Percentiles rank a stretch among this genome's conserved stretches.
phyloP scores from a whole-genome alignment of 163 green algal genomes.

The Volvox carteri region DNA sequence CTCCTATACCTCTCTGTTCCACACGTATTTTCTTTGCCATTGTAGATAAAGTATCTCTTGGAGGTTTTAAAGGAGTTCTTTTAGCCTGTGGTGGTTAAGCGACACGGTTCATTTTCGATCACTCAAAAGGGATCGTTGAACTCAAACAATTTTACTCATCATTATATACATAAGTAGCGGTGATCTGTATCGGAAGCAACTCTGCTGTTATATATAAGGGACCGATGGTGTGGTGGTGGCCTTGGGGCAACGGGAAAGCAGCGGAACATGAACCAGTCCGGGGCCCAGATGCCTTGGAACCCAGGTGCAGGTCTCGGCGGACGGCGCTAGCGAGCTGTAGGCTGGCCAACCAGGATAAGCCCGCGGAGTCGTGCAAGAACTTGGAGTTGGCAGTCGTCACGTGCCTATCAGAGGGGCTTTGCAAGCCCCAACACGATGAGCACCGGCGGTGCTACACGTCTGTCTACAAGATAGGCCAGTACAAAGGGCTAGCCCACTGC shows the following conservation, averaged over 20 bases:
- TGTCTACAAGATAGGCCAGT: conserved; percentile 48
- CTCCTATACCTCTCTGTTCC: too few relatives aligned
- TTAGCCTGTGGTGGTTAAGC: too few relatives aligned
- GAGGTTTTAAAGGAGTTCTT: too few relatives aligned
- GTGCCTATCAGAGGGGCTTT: conserved; percentile 42
- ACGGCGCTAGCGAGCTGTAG: not conserved
- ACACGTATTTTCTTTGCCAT: too few relatives aligned
- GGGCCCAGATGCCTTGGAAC: not conserved
- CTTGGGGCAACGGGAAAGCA: not conserved
- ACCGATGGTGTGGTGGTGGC: conserved; percentile 45
- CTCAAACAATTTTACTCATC: too few relatives aligned
- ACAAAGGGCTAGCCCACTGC: conserved; percentile 55
- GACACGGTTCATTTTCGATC: too few relatives aligned
- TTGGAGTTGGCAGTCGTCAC: conserved; percentile 40
- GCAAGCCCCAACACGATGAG: conserved; percentile 38
- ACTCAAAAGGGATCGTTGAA: too few relatives aligned
- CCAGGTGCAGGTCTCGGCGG: conserved; percentile 3
- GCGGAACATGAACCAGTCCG: not conserved
- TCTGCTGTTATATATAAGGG: too few relatives aligned
- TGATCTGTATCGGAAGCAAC: too few relatives aligned
- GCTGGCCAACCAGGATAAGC: not conserved
- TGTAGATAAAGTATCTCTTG: too few relatives aligned
- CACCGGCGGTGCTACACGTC: conserved; percentile 35
- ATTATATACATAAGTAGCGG: too few relatives aligned
- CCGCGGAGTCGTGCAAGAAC: conserved; percentile 39